These are phyloP conservation scores for Phytophthora megakarya DNA, from an alignment of 352 stramenopile genomes.

Conservation along the genomic window DNA sequence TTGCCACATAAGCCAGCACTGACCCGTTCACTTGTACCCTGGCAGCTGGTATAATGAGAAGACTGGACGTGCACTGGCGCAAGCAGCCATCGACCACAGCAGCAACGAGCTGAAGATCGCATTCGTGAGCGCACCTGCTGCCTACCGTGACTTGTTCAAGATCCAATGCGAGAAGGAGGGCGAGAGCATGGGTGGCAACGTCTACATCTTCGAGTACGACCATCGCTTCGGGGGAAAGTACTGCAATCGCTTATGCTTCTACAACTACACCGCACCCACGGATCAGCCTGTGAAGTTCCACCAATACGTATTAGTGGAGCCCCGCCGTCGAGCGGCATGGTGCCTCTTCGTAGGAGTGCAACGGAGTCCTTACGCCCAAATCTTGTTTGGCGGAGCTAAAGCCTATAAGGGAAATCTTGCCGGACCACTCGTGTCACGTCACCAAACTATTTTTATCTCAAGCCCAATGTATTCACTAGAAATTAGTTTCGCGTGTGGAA, in stretches of 20 bases:
- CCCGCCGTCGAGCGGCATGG: too few relatives aligned
- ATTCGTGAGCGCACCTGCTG: constrained; percentile 54
- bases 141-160: constrained; percentile 46
- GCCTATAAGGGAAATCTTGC: too few relatives aligned
- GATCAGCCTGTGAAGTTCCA: constrained; percentile 49
- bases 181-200: constrained; percentile 40
- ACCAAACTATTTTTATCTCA: too few relatives aligned
- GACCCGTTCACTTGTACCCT: not conserved
- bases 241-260: constrained; percentile 50
- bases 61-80: constrained; percentile 45
- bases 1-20: constrained; percentile 10
- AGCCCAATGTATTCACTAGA: too few relatives aligned
- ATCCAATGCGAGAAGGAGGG: constrained; percentile 37
- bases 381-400: too few relatives aligned
- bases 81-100: constrained; percentile 52
- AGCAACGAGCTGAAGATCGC: constrained; percentile 44
- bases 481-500: too few relatives aligned
- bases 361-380: too few relatives aligned
- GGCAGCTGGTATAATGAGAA: constrained; percentile 50
- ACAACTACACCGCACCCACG: constrained; percentile 53
- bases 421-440: too few relatives aligned
- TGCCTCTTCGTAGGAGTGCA: too few relatives aligned
- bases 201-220: constrained; percentile 61
- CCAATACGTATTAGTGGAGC: constrained; percentile 56
- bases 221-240: constrained; percentile 54